phyloP scores from a whole-genome alignment of 129 eudicot species.

The Ambrosia artemisiifolia region DNA sequence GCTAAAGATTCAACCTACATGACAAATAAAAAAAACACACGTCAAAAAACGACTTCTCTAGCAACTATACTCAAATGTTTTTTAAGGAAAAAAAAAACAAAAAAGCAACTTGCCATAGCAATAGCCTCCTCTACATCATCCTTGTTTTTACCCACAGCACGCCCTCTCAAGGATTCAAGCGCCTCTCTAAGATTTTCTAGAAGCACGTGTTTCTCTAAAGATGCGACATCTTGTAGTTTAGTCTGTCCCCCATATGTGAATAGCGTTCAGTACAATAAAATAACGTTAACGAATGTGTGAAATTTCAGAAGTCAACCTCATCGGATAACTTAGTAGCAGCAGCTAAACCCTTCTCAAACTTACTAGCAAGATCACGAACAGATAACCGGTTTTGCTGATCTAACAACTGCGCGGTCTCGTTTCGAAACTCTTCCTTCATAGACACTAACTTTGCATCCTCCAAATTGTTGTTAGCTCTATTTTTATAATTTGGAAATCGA shows the following conservation, averaged over 20 bases:
- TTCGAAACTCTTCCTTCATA: conserved; percentile 67
- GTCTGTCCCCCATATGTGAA: conserved; percentile 42
- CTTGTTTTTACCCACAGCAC: conserved; percentile 73
- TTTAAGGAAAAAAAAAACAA: conserved; percentile 2
- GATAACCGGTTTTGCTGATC: conserved; percentile 85
- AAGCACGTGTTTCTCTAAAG: conserved; percentile 92
- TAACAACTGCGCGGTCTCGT: conserved; percentile 68
- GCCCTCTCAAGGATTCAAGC: conserved; percentile 80
- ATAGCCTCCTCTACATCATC: conserved; percentile 97
- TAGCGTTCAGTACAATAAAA: conserved; percentile 15
- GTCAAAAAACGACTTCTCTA: background rate
- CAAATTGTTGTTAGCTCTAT: conserved; percentile 56
- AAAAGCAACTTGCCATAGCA: conserved; percentile 61
- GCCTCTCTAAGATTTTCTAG: conserved; percentile 89
- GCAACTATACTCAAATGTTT: background rate
- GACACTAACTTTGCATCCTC: conserved; percentile 56
- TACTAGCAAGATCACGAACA: conserved; percentile 90
- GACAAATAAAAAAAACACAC: background rate
- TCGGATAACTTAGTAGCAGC: conserved; percentile 91
- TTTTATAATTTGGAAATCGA: conserved; percentile 71
- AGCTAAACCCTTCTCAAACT: conserved; percentile 94
- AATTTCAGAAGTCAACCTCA: conserved; percentile 52
- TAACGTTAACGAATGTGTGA: background rate
- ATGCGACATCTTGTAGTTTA: conserved; percentile 75
- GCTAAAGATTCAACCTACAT: conserved; percentile 82